Percentiles rank a stretch among this genome's conserved stretches.
These are phyloP conservation scores for Mortierella sp. DNA, from an alignment of 371 early-diverging fungal genomes.

Conservation along the genomic window DNA sequence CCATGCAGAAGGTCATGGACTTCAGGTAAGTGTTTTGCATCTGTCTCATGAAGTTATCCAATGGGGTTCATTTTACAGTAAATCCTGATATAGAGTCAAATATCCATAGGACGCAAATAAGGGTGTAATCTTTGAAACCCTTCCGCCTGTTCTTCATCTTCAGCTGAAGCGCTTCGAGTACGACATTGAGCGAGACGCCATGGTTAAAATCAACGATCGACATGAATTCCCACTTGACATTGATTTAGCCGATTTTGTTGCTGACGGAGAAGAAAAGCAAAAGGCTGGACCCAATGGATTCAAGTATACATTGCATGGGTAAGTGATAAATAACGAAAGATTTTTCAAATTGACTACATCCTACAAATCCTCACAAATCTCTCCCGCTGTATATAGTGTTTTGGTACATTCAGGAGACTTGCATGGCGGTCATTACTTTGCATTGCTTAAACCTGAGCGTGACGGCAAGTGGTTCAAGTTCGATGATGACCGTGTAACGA, in stretches of 20 bases:
- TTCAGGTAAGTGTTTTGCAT: constrained; percentile 69
- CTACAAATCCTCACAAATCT: background rate
- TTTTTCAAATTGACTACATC: background rate
- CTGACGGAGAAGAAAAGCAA: constrained; percentile 67
- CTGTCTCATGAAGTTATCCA: background rate
- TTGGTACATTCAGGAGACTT: constrained; percentile 98
- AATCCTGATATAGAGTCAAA: background rate
- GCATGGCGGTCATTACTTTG: constrained; percentile 98
- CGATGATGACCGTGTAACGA: constrained; percentile 97
- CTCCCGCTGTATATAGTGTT: constrained; percentile 68
- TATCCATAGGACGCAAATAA: constrained; percentile 87
- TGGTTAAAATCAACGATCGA: constrained; percentile 99
- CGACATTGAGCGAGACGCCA: constrained; percentile 91
- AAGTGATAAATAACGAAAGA: constrained; percentile 11
- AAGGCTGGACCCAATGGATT: constrained; percentile 69
- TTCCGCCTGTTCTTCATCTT: constrained; percentile 98
- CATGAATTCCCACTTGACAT: constrained; percentile 95
- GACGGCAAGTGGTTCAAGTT: constrained; percentile 94
- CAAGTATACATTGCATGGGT: constrained; percentile 90
- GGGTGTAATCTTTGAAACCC: constrained; percentile 93
- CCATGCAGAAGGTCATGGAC: constrained; percentile 94
- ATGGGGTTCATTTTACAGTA: background rate
- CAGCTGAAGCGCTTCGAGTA: constrained; percentile 99
- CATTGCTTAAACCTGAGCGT: constrained; percentile 84
- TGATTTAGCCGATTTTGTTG: constrained; percentile 91